phyloP scores from a whole-genome alignment of 2,329 filamentous ascomycete species.

The Nothomitra cinnamomea region DNA sequence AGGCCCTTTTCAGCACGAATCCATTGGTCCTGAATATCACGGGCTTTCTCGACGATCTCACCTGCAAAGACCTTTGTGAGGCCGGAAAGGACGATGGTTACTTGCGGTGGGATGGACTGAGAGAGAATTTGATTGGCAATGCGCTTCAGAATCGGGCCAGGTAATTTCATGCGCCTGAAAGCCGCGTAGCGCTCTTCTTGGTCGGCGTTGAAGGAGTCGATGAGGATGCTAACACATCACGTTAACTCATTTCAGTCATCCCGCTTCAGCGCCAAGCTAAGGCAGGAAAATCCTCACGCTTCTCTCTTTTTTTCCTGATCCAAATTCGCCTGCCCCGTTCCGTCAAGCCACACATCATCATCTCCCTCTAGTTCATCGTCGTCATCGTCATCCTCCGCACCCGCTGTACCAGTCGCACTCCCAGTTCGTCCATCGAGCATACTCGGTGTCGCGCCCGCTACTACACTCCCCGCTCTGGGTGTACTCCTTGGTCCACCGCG shows the following conservation, averaged over 20 bases:
- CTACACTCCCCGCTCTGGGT: slow-evolving; percentile 14
- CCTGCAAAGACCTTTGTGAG: slow-evolving; percentile 52
- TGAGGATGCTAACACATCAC: slow-evolving; percentile 21
- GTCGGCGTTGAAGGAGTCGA: slow-evolving; percentile 29
- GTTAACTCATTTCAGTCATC: neutral
- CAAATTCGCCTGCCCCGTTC: slow-evolving; percentile 28
- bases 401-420: slow-evolving; percentile 21
- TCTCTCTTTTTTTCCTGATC: slow-evolving; percentile 34
- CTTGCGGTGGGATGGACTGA: slow-evolving; percentile 46
- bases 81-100: slow-evolving; percentile 45
- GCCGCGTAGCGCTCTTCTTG: slow-evolving; percentile 31
- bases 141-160: slow-evolving; percentile 15
- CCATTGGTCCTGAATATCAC: slow-evolving; percentile 36
- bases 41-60: slow-evolving; percentile 46
- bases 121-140: slow-evolving; percentile 51
- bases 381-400: slow-evolving; percentile 30
- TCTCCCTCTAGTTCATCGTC: slow-evolving; percentile 32
- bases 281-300: slow-evolving; percentile 21
- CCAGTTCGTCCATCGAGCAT: neutral
- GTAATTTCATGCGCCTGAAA: slow-evolving; percentile 31
- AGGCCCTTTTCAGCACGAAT: neutral
- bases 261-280: slow-evolving; percentile 10
- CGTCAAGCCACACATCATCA: slow-evolving; percentile 26
- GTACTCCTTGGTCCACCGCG: slow-evolving; percentile 7
- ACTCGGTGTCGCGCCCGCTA: slow-evolving; percentile 4